Evolutionary conservation across 108 stramenopile species (phyloP), one percentile per base, ranked within the genome.

Genomic region (Cylindrotheca fusiformis): DNA sequence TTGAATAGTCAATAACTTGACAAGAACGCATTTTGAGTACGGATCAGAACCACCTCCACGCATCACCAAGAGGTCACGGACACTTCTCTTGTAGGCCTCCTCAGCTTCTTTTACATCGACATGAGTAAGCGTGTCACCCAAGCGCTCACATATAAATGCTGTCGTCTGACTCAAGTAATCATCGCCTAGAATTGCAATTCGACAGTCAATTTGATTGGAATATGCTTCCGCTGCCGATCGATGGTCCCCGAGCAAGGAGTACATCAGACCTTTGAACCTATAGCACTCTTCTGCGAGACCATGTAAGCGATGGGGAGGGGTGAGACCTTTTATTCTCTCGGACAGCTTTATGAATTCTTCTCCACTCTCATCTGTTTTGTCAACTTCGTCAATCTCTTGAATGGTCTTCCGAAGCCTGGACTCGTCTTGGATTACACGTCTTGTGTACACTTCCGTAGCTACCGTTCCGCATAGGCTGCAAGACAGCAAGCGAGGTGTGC

Each of bases 21-120:
- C 28, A 50, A 73, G 26, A 31, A 64, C 72, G 33, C 72, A 73
- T 24, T 66, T 73, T 31, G 58, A 3, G 31, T 73, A 73, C 2
- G 72, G 72, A 54, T 73, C 72, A 8, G 56, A 23, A 18, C 25
- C 55, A 18, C 64, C 64, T 23, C 72, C 72, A 25, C 72, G 57
- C 64, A 73, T 31, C 8, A 73, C 25, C 25, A 52, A 28, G 5
- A 73, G 69, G 4, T 45, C 4, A 2, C 72, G 63, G 26, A 73
- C 64, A 19, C 56, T 60, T 33, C 65, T 59, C 45, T 58, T 59
- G 58, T 73, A 73, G 49, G 72, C 72, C 32, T 73, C 58, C 55
- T 73, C 72, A 1, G 72, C 72, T 55, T 73, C 65, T 49, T 54
- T 52, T 2, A 73, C 36, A 33, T 73, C 52, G 17, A 73, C 72